Base-by-base conservation (phyloP, 306 rosid genomes). In the Gastrolobium villosum region DNA sequence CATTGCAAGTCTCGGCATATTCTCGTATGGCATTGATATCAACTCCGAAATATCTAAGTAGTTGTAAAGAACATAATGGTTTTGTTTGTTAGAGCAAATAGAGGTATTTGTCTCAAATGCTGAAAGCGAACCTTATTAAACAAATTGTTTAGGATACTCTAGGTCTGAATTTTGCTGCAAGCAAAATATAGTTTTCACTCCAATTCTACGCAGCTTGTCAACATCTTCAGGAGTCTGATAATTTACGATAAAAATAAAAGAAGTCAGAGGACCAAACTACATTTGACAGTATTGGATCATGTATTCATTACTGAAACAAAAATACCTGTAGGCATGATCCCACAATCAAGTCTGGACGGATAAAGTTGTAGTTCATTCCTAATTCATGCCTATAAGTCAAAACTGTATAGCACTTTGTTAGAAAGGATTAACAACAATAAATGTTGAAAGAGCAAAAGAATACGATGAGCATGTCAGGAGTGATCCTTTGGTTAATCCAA, bases 301-400 rank as follows among this genome's bases (percentile, higher is more conserved):
- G 44, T 71, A 65, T 37, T 67, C 35, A 68, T 37, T 43, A 49
- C 37, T 35, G 56, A 76, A 64, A 30, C 35, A 83, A 81, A 63
- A 80, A 79, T 74, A 96, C 99, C 99, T 96, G 99, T 45, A 93
- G 79, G 84, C 99, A 96, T 32, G 99, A 96, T 59, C 99, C 99
- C 65, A 96, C 99, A 75, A 93, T 96, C 77, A 96, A 81, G 87
- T 96, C 97, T 20, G 96, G 94, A 79, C 78, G 86, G 84, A 96
- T 90, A 90, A 88, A 93, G 83, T 86, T 81, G 90, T 90, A 96
- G 90, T 93, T 88, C 86, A 96, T 96, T 65, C 99, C 98, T 50
- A 87, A 78, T 83, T 96, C 99, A 71, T 96, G 99, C 85, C 93
- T 93, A 82, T 96, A 96, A 70, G 98, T 90, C 93, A 96, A 83